Conservation (phyloP, 1,284 basidiomycete genomes). For the Cystobasidium sp. region DNA sequence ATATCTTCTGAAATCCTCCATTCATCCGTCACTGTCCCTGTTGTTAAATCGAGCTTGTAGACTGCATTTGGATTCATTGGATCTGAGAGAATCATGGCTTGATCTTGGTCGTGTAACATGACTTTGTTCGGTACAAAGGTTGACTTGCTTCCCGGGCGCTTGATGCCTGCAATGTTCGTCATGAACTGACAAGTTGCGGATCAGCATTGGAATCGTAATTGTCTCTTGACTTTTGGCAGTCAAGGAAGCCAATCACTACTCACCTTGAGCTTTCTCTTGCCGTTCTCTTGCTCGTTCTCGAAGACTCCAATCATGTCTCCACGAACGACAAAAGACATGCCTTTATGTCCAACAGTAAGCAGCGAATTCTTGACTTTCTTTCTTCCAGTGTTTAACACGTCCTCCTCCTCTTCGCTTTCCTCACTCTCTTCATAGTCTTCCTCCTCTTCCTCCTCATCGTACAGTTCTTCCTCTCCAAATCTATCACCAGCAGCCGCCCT, state of each 20-base stretch:
- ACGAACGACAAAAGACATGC: constrained; percentile 87
- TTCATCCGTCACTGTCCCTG: constrained; percentile 96
- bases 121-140: constrained; percentile 86
- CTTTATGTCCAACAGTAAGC: constrained; percentile 93
- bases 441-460: constrained; percentile 63
- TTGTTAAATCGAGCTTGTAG: constrained; percentile 90
- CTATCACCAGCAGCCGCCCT: constrained; percentile 62
- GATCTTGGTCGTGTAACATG: constrained; percentile 97
- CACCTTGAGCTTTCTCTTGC: constrained; percentile 48
- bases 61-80: constrained; percentile 80
- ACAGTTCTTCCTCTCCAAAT: constrained; percentile 71
- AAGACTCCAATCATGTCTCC: constrained; percentile 99
- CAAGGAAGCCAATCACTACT: neutral
- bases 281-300: constrained; percentile 71
- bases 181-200: constrained; percentile 74
- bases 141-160: constrained; percentile 75
- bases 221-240: too few relatives aligned
- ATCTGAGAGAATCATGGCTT: constrained; percentile 93
- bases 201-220: too few relatives aligned
- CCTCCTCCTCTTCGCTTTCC: constrained; percentile 56
- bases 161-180: constrained; percentile 83
- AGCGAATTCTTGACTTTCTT: constrained; percentile 76
- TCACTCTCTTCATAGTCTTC: constrained; percentile 61
- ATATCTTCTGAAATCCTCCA: constrained; percentile 95
- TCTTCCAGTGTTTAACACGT: constrained; percentile 55